These are phyloP conservation scores for Sporothrix humicola DNA, from an alignment of 2,329 filamentous ascomycete genomes.

Conservation along the genomic window DNA sequence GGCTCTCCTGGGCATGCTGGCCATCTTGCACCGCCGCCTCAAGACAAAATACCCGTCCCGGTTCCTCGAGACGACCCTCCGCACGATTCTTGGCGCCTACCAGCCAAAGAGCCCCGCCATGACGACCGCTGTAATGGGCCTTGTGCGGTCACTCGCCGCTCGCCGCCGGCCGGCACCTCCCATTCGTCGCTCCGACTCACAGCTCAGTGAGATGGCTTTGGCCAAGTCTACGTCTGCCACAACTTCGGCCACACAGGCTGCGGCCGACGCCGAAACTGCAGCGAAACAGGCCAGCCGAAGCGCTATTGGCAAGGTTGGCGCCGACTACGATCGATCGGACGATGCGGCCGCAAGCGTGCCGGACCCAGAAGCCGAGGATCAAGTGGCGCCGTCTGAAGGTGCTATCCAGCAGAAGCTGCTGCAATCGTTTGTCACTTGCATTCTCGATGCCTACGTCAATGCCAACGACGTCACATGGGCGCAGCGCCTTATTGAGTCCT, in stretches of 20 bases:
- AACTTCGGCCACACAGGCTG: background rate
- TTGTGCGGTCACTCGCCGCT: slow-evolving; percentile 71
- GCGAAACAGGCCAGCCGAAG: slow-evolving; percentile 40
- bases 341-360: slow-evolving; percentile 62
- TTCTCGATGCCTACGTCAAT: slow-evolving; percentile 75
- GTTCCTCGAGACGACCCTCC: slow-evolving; percentile 77
- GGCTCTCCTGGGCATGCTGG: slow-evolving; percentile 50
- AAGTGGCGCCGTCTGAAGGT: slow-evolving; percentile 61
- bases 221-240: background rate
- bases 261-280: slow-evolving; percentile 47
- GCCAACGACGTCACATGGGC: slow-evolving; percentile 66
- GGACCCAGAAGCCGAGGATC: slow-evolving; percentile 65
- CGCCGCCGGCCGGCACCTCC: slow-evolving; percentile 69
- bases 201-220: slow-evolving; percentile 27
- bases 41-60: slow-evolving; percentile 78
- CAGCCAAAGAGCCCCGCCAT: slow-evolving; percentile 67
- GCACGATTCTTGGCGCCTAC: slow-evolving; percentile 72
- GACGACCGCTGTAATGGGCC: slow-evolving; percentile 71
- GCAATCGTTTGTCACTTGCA: slow-evolving; percentile 77
- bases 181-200: slow-evolving; percentile 55
- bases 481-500: slow-evolving; percentile 69
- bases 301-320: slow-evolving; percentile 50
- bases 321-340: slow-evolving; percentile 49
- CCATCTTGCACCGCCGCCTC: slow-evolving; percentile 74
- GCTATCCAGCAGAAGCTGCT: slow-evolving; percentile 68